Evolutionary conservation across 306 rosid genomes (phyloP).

Genomic region (Glycine latifolia): DNA sequence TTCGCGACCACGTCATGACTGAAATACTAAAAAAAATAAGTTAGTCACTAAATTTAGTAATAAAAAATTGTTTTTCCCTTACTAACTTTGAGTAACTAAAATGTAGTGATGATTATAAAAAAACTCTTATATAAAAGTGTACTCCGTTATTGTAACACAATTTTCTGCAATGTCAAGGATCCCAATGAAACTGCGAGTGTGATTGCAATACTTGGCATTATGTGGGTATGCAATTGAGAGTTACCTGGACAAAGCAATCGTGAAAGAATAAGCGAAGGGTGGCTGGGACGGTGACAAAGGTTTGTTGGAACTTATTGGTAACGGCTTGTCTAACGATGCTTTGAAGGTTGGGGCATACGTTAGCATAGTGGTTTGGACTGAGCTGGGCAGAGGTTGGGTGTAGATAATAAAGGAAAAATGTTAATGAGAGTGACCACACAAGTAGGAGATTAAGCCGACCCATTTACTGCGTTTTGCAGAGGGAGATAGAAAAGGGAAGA

Average conservation of each 20-base stretch:
- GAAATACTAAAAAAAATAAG: no score
- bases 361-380: conserved; percentile 69
- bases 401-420: conserved; percentile 45
- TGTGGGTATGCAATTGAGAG: no score
- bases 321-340: conserved; percentile 67
- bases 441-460: conserved; percentile 48
- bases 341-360: conserved; percentile 79
- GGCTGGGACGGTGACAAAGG: conserved; percentile 84
- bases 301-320: conserved; percentile 63
- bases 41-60: no score
- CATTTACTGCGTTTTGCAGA: conserved; percentile 50
- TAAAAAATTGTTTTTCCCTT: no score
- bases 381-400: conserved; percentile 62
- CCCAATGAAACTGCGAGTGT: no score
- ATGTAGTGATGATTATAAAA: not conserved
- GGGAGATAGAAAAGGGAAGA: not conserved
- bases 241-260: conserved; percentile 87
- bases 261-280: conserved; percentile 95
- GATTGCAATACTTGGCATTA: no score
- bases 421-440: conserved; percentile 54
- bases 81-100: not conserved
- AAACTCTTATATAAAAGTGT: no score
- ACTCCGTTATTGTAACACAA: no score
- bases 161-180: no score
- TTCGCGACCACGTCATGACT: no score